A percentile compares a stretch with the other conserved stretches of the same genome.
Conservation (phyloP, 2,329 filamentous ascomycete species). For the Scytalidium lignicola region DNA sequence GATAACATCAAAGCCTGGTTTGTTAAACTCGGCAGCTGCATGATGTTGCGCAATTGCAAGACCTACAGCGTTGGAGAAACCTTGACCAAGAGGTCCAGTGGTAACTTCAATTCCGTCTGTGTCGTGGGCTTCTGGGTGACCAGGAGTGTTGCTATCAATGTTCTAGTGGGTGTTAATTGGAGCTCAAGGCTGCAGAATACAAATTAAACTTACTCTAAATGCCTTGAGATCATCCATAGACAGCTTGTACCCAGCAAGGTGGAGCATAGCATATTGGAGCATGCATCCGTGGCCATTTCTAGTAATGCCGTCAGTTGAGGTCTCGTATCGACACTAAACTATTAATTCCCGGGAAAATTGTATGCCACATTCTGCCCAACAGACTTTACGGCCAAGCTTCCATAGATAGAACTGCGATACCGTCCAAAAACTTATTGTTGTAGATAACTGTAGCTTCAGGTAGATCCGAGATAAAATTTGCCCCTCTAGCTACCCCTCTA, state of each 20-base stretch:
- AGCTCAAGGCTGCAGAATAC: conserved; percentile 2
- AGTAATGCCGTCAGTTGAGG: conserved; percentile 12
- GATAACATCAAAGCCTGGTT: conserved; percentile 83
- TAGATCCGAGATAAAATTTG: background rate
- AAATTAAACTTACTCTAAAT: conserved; percentile 71
- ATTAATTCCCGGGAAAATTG: background rate
- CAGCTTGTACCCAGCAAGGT: conserved; percentile 88
- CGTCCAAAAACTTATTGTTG: background rate
- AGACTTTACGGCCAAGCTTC: background rate
- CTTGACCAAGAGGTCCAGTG: conserved; percentile 94
- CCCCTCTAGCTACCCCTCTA: background rate
- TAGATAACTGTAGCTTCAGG: background rate
- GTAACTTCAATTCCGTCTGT: conserved; percentile 97
- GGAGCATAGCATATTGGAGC: conserved; percentile 97
- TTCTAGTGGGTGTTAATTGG: conserved; percentile 30
- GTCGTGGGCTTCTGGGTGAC: conserved; percentile 94
- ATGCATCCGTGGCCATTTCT: conserved; percentile 99
- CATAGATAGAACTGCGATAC: background rate
- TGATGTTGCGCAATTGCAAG: conserved; percentile 95
- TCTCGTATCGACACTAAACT: background rate
- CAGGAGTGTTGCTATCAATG: conserved; percentile 74
- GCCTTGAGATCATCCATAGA: conserved; percentile 88
- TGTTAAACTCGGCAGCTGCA: conserved; percentile 90
- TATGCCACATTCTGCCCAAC: too few species aligned
- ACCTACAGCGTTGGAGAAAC: conserved; percentile 95